Evolutionary conservation across 495 filamentous ascomycete genomes (phyloP), one percentile per base, ranked within the genome.

Genomic region (Astrothelium subdiscretum): DNA sequence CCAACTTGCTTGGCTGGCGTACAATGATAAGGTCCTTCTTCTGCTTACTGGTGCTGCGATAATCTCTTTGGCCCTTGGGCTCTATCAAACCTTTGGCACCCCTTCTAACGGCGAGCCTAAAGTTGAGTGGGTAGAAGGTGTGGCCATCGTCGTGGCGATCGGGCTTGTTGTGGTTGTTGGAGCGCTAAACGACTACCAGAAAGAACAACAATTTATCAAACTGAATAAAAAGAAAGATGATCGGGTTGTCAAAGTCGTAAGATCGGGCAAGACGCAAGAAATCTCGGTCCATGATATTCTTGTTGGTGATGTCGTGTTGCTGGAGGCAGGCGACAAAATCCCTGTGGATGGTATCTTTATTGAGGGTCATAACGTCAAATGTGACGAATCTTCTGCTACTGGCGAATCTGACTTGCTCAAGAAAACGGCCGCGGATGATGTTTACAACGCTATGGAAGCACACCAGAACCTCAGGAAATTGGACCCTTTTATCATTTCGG

Each of bases 401-500:
- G 85, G 85, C 32, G 85, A 88, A 73, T 87, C 85, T 0, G 84
- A 88, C 68, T 77, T 85, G 54, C 78, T 87, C 74, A 85, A 81
- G 71, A 88, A 88, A 72, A 83, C 76, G 0, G 67, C 74, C 10
- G 83, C 79, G 5, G 85, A 92, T 29, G 90, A 94, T 13, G 92
- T 95, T 22, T 95, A 81, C 65, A 77, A 78, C 38, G 87, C 88
- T 3, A 91, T 97, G 62, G 84, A 94, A 68, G 80, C 87, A 44
- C 79, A 87, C 57, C 85, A 91, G 59, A 81, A 78, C 61, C 72
- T 90, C n/a, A 81, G 81, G 66, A 96, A 96, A 71, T 77, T 94
- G 74, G 92, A 97, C 66, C 92, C 92, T 1, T 96, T 97, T 71
- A 95, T 97, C 65, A 81, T 96, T 42, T 97, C 92, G 15, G 92